Evolutionary conservation across 129 eudicot genomes (phyloP).

Genomic region (Mikania micrantha): DNA sequence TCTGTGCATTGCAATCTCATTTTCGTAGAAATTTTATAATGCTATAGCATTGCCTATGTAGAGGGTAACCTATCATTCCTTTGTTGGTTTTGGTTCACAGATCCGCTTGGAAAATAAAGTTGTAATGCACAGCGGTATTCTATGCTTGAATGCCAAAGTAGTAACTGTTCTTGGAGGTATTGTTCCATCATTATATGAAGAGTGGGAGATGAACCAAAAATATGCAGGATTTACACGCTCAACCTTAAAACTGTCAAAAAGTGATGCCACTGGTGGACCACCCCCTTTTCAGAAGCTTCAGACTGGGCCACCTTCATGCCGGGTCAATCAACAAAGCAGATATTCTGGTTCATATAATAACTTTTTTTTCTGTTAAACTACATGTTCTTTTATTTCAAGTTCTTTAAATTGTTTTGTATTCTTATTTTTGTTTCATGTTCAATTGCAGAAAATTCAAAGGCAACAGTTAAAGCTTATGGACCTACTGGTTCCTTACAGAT

Average conservation of each 20-base stretch:
- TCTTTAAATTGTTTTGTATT: not conserved
- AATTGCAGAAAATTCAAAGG: constrained; percentile 34
- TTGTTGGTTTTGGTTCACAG: constrained; percentile 38
- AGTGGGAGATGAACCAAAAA: constrained; percentile 91
- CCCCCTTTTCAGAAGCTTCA: constrained; percentile 88
- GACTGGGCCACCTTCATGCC: constrained; percentile 38
- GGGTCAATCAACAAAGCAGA: constrained; percentile 31
- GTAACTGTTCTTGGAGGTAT: constrained; percentile 73
- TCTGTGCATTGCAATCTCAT: constrained; percentile 6
- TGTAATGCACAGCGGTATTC: constrained; percentile 48
- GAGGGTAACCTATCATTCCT: constrained; percentile 10
- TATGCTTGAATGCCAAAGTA: constrained; percentile 58
- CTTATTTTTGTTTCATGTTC: not conserved
- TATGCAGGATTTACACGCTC: constrained; percentile 69
- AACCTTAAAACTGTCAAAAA: constrained; percentile 34
- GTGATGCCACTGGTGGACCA: constrained; percentile 53
- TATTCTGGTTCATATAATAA: constrained; percentile 34
- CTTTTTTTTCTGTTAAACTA: not conserved
- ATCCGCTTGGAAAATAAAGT: constrained; percentile 64
- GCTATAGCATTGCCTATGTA: not conserved
- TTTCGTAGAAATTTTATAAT: not conserved
- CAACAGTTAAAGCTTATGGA: constrained; percentile 23
- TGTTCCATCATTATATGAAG: constrained; percentile 81
- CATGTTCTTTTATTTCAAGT: not conserved
- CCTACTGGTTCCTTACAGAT: constrained; percentile 25